Base-by-base conservation (phyloP, 257 asterid species). In the Scutellaria minor region DNA sequence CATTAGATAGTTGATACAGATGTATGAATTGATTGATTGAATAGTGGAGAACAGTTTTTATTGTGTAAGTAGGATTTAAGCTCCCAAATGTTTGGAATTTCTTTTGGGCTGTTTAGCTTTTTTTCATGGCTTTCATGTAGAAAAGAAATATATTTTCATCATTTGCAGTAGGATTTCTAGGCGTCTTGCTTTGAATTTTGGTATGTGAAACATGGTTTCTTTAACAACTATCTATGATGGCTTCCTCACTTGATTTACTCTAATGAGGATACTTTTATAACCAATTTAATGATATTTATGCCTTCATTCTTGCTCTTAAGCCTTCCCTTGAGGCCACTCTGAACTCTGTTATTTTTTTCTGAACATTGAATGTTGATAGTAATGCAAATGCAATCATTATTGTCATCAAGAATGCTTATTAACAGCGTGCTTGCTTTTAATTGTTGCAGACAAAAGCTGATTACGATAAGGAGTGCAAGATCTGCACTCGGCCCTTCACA, bases 381-480 rank as follows among this genome's bases (percentile, higher is more conserved):
- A 12, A 22, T 64, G 70, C 47, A 8, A 22, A 55, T 39, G 22
- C 45, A 31, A 42, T 48, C 41, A 50, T 39, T 64, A 12, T 48
- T 35, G 31, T 52, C 41, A 65, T 66, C 59, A 68, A 41, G 64
- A 22, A 14, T 20, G 46, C 64, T 79, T 70, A 64, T 58, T 71
- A 52, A 6, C 6, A 12, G 45, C 41, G 7, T 50, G n/a, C 18
- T 35, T 46, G 47, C 5, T 53, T 1, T 10, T 14, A 13, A 24
- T 60, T 63, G 62, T 39, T 75, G 81, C 81, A 95, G 99, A 92
- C 99, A 10, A 95, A 88, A 82, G 91, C 98, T 56, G 98, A 90
- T 74, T 92, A 86, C 73, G 99, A 92, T 69, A 95, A 92, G 85
- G 96, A 95, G 84, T 95, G 98, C 95, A 95, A 88, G 89, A 95